Evolutionary conservation across 129 eudicot species (phyloP).

Genomic region (Ambrosia artemisiifolia): DNA sequence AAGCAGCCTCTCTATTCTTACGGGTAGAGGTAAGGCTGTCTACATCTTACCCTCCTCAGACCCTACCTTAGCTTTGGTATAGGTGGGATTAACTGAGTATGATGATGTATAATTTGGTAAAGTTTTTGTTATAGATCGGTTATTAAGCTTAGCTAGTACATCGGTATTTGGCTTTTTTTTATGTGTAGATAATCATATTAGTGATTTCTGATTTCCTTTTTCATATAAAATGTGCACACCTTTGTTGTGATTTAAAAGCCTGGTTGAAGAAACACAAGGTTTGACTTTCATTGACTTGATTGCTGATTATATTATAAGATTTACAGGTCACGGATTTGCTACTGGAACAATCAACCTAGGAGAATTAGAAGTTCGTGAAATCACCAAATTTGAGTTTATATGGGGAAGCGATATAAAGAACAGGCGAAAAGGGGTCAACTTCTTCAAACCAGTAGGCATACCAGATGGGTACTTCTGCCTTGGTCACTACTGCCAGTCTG

Average conservation of each 20-base stretch:
- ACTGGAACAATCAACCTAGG: slow-evolving; percentile 63
- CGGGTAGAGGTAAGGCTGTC: too few relatives aligned
- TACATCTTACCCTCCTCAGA: too few relatives aligned
- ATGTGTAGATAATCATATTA: neutral
- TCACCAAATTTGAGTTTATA: slow-evolving; percentile 66
- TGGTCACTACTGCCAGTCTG: slow-evolving; percentile 76
- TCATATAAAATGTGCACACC: neutral
- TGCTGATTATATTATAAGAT: slow-evolving; percentile 15
- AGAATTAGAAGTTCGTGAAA: slow-evolving; percentile 74
- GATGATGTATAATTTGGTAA: slow-evolving; percentile 2
- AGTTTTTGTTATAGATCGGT: neutral
- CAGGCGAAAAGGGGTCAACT: slow-evolving; percentile 52
- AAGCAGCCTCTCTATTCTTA: too few relatives aligned
- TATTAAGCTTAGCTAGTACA: neutral
- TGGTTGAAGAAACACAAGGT: neutral
- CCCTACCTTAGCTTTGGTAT: too few relatives aligned
- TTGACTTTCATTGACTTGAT: slow-evolving; percentile 10
- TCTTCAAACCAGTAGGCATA: slow-evolving; percentile 67
- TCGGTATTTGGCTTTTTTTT: neutral
- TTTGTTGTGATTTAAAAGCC: neutral
- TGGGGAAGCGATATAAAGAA: slow-evolving; percentile 57
- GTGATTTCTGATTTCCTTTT: neutral
- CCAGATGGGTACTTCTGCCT: slow-evolving; percentile 70
- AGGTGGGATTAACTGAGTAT: too few relatives aligned
- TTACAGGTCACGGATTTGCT: slow-evolving; percentile 74